phyloP scores from a whole-genome alignment of 345 rosid species.

The Isatis tinctoria region DNA sequence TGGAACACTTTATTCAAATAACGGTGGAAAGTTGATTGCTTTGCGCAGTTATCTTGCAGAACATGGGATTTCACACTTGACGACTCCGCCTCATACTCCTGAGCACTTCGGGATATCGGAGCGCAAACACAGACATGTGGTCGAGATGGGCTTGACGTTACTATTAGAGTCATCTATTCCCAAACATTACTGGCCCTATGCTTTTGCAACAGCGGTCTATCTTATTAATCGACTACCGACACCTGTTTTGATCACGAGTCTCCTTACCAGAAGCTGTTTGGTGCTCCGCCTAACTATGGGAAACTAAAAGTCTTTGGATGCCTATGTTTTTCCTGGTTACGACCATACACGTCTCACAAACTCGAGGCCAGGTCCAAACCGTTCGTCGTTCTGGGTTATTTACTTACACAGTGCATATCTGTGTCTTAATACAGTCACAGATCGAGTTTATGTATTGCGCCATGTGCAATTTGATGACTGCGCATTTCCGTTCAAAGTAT shows the following conservation, averaged over 20 bases:
- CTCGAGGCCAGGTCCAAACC: background rate
- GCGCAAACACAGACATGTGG: background rate
- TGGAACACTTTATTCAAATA: background rate
- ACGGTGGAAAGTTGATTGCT: background rate
- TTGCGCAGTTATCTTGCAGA: background rate
- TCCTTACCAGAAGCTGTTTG: background rate
- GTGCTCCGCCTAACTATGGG: background rate
- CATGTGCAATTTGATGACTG: background rate
- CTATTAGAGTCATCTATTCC: background rate
- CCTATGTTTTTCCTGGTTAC: background rate
- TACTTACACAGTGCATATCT: background rate
- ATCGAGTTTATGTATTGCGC: background rate
- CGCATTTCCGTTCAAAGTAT: no score
- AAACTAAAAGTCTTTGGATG: background rate
- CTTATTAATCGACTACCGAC: background rate
- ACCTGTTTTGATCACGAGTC: background rate
- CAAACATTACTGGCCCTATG: background rate
- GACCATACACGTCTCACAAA: background rate
- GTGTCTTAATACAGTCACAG: background rate
- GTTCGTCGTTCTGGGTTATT: background rate
- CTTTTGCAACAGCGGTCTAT: background rate
- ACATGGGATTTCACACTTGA: background rate
- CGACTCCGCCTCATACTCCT: background rate
- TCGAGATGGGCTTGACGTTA: background rate
- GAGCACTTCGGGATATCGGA: background rate